Evolutionary conservation across 345 rosid species (phyloP).

Genomic region (Reutealis trisperma): DNA sequence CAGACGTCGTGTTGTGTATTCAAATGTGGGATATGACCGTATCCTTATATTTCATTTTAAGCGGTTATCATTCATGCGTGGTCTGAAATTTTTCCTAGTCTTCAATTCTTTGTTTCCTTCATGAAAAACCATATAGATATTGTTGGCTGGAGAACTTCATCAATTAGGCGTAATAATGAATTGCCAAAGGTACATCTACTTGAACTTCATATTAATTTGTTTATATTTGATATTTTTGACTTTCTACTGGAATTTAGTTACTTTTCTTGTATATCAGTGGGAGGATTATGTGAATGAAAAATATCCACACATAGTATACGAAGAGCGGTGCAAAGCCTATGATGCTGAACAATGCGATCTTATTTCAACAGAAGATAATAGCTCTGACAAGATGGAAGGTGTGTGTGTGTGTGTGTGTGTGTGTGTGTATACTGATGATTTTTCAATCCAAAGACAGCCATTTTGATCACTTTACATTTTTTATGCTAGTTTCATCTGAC

Average conservation of each 20-base stretch:
- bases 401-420: too few relatives aligned
- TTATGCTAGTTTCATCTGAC: constrained; percentile 2
- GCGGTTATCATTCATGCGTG: neutral
- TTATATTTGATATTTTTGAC: neutral
- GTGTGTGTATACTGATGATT: neutral
- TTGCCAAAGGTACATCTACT: constrained; percentile 68
- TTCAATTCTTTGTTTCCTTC: constrained; percentile 39
- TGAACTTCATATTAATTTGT: constrained; percentile 1
- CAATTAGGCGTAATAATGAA: constrained; percentile 75
- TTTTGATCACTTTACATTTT: neutral
- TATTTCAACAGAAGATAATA: constrained; percentile 41
- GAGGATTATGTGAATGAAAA: constrained; percentile 62
- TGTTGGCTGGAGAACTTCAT: constrained; percentile 98
- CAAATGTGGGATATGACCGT: constrained; percentile 90
- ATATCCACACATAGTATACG: constrained; percentile 87
- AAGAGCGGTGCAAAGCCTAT: constrained; percentile 82
- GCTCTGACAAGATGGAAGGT: constrained; percentile 81
- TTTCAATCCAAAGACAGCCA: constrained; percentile 1
- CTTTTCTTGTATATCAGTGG: constrained; percentile 50
- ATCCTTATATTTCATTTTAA: constrained; percentile 43
- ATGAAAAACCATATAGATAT: constrained; percentile 55
- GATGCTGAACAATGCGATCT: constrained; percentile 46
- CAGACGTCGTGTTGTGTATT: constrained; percentile 85
- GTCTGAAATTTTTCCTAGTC: neutral
- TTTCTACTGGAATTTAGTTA: constrained; percentile 4